These are phyloP conservation scores for Trypanosoma scelopori DNA, from an alignment of 208 protist genomes.

Conservation along the genomic window DNA sequence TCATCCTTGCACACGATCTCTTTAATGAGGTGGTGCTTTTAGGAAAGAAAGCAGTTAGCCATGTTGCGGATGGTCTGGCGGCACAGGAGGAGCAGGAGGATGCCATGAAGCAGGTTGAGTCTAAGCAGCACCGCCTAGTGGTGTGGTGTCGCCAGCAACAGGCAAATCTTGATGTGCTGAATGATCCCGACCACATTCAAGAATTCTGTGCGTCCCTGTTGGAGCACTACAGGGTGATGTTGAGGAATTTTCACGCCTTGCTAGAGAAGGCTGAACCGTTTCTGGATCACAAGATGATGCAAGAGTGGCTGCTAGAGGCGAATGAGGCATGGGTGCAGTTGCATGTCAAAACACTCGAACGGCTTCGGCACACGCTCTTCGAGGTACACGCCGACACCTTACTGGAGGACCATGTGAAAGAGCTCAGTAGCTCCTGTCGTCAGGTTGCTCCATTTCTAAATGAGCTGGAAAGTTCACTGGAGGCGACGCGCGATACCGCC, in stretches of 20 bases:
- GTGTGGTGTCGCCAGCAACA: constrained; percentile 87
- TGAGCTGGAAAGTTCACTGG: constrained; percentile 10
- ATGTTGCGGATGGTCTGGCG: constrained; percentile 32
- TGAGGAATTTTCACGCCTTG: constrained; percentile 69
- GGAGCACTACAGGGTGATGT: constrained; percentile 84
- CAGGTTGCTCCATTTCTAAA: constrained; percentile 42
- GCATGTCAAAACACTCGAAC: constrained; percentile 78
- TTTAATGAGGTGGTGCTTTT: constrained; percentile 42
- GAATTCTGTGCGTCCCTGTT: constrained; percentile 79
- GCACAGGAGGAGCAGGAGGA: constrained; percentile 39
- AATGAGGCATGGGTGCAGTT: constrained; percentile 85
- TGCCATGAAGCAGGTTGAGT: constrained; percentile 43
- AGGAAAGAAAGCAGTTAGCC: constrained; percentile 36
- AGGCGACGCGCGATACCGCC: background rate
- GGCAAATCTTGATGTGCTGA: constrained; percentile 84
- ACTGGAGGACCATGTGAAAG: constrained; percentile 71
- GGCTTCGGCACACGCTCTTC: constrained; percentile 64
- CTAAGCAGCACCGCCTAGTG: constrained; percentile 64
- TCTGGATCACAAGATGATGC: constrained; percentile 49
- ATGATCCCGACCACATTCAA: constrained; percentile 86
- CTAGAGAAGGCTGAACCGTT: constrained; percentile 55
- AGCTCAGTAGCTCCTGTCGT: constrained; percentile 57
- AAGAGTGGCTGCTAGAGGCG: constrained; percentile 68
- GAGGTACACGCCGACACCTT: constrained; percentile 76
- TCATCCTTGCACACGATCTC: constrained; percentile 18